phyloP scores from a whole-genome alignment of 441 rosid species.

The Syzygium syzygioides region DNA sequence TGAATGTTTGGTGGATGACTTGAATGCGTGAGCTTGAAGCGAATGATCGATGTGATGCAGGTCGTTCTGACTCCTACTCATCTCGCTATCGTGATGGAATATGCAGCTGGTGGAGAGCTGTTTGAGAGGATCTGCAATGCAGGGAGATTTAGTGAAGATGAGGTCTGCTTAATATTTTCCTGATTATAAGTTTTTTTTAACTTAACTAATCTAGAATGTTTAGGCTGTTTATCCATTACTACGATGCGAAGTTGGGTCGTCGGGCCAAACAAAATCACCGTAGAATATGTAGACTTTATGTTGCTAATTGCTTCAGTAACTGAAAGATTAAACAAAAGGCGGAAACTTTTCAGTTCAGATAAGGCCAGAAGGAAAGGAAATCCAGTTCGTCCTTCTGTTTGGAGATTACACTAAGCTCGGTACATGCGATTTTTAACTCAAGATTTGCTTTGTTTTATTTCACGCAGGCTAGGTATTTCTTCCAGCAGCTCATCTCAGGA shows the following conservation, averaged over 20 bases:
- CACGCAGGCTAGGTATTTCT: not conserved
- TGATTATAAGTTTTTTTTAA: not conserved
- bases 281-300: not conserved
- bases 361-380: not conserved
- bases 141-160: not conserved
- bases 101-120: not conserved
- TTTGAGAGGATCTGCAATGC: not conserved
- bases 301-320: not conserved
- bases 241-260: not conserved
- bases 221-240: not conserved
- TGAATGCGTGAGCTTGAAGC: not conserved
- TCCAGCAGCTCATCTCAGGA: slow-evolving; percentile 5
- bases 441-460: not conserved
- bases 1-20: not conserved
- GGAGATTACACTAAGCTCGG: not conserved
- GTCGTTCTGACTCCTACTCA: not conserved
- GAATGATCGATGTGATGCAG: not conserved
- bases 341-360: not conserved
- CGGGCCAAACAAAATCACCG: not conserved
- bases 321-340: not conserved
- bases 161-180: not conserved
- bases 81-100: not conserved
- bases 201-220: not conserved
- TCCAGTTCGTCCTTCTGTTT: not conserved
- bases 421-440: not conserved